These are phyloP conservation scores for Urtica urens DNA, from an alignment of 306 rosid species.

Conservation along the genomic window DNA sequence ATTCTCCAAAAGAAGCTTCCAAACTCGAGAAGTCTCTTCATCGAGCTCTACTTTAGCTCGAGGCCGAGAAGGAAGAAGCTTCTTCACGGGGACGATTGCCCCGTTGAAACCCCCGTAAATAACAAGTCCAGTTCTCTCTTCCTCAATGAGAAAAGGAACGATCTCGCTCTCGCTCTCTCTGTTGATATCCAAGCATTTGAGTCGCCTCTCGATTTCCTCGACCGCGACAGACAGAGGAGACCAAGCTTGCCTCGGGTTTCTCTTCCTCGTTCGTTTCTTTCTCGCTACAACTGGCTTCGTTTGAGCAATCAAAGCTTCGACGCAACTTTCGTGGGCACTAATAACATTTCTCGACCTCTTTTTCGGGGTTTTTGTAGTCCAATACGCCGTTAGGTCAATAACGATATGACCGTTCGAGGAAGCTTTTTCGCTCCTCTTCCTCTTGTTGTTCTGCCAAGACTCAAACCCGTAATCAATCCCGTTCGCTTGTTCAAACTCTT, in stretches of 20 bases:
- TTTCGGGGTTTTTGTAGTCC: slow-evolving; percentile 17
- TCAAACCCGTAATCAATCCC: slow-evolving; percentile 17
- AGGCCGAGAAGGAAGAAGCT: slow-evolving; percentile 46
- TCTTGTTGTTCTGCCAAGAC: slow-evolving; percentile 13
- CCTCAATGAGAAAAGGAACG: too few relatives aligned
- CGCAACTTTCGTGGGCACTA: slow-evolving; percentile 25
- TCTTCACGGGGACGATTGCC: slow-evolving; percentile 47
- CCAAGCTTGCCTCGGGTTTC: slow-evolving; percentile 16
- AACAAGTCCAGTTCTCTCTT: slow-evolving; percentile 37
- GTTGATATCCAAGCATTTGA: slow-evolving; percentile 46
- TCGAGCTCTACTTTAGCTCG: slow-evolving; percentile 93
- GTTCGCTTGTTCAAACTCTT: slow-evolving; percentile 21
- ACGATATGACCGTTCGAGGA: slow-evolving; percentile 4
- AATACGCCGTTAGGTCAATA: slow-evolving; percentile 9
- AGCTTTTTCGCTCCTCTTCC: slow-evolving; percentile 21
- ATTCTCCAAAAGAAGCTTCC: slow-evolving; percentile 82
- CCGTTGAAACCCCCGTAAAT: slow-evolving; percentile 35
- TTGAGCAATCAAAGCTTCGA: slow-evolving; percentile 28
- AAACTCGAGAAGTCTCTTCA: slow-evolving; percentile 81
- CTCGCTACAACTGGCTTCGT: slow-evolving; percentile 27
- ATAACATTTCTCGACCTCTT: slow-evolving; percentile 44
- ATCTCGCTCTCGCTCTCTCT: slow-evolving; percentile 36
- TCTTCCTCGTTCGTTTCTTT: slow-evolving; percentile 45
- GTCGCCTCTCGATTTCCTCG: slow-evolving; percentile 39
- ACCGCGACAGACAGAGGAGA: slow-evolving; percentile 35